These are phyloP conservation scores for Starmerella khaoyaiensis DNA, from an alignment of 805 yeast genomes.

Conservation along the genomic window DNA sequence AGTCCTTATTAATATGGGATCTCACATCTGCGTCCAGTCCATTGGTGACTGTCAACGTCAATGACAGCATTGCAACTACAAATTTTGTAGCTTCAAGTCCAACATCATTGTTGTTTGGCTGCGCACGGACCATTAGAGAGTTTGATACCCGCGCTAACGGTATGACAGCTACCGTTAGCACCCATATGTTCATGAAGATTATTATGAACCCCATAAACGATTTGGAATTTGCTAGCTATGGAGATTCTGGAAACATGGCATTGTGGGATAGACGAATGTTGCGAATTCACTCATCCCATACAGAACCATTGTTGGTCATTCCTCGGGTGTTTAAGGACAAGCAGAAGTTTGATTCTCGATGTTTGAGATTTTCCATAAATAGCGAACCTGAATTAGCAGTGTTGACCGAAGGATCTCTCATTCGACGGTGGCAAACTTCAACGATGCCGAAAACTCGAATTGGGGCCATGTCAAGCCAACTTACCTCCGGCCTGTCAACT, in stretches of 20 bases:
- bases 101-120: conserved; percentile 53
- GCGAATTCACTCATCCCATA: conserved; percentile 2
- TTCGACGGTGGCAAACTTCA: conserved; percentile 62
- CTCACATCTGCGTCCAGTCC: conserved; percentile 29
- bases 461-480: conserved; percentile 14
- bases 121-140: conserved; percentile 64
- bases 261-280: conserved; percentile 37
- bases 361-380: conserved; percentile 36
- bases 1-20: conserved; percentile 71
- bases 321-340: conserved; percentile 21
- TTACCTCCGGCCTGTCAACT: conserved; percentile 14
- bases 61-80: conserved; percentile 62
- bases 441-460: conserved; percentile 7
- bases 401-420: conserved; percentile 60
- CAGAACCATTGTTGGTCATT: conserved; percentile 20
- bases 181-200: conserved; percentile 57
- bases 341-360: conserved; percentile 15
- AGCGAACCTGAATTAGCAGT: conserved; percentile 65
- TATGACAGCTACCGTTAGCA: conserved; percentile 37
- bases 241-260: conserved; percentile 75
- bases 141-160: conserved; percentile 46
- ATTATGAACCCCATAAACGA: conserved; percentile 55
- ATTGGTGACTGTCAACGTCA: conserved; percentile 40
- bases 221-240: conserved; percentile 55
- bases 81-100: conserved; percentile 48